These are phyloP conservation scores for Solanum virginianum DNA, from an alignment of 257 asterid genomes.

Conservation along the genomic window DNA sequence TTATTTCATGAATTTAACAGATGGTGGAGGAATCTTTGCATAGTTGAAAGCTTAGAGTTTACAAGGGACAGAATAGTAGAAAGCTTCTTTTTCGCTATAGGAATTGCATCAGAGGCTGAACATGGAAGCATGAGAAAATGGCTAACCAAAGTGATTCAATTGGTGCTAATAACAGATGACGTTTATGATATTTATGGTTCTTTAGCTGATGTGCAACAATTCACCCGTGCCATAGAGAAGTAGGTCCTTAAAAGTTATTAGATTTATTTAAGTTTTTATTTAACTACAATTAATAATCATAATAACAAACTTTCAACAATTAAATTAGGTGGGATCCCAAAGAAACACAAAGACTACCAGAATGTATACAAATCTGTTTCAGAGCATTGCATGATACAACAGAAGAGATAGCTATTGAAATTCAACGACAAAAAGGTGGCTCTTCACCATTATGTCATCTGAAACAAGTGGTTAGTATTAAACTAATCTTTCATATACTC, in stretches of 20 bases:
- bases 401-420: conserved; percentile 22
- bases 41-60: conserved; percentile 22
- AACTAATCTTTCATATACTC: not conserved
- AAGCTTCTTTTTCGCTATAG: conserved; percentile 41
- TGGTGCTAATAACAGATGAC: conserved; percentile 34
- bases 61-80: conserved; percentile 43
- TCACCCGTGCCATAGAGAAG: conserved; percentile 41
- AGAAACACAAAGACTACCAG: conserved; percentile 25
- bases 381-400: conserved; percentile 18
- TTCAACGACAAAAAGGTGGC: conserved; percentile 33
- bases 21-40: conserved; percentile 45
- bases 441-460: conserved; percentile 24
- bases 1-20: conserved; percentile 2
- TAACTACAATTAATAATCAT: not conserved
- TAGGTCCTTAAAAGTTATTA: not conserved
- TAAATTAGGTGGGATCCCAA: conserved; percentile 35
- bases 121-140: conserved; percentile 37
- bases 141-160: conserved; percentile 33
- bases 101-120: conserved; percentile 39
- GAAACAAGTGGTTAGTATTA: conserved; percentile 17
- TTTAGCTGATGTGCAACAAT: conserved; percentile 19
- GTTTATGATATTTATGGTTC: conserved; percentile 52
- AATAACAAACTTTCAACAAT: not conserved
- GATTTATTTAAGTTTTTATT: not conserved
- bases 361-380: conserved; percentile 30